Conservation (phyloP, 352 stramenopile genomes). For the Phytophthora sojae region DNA sequence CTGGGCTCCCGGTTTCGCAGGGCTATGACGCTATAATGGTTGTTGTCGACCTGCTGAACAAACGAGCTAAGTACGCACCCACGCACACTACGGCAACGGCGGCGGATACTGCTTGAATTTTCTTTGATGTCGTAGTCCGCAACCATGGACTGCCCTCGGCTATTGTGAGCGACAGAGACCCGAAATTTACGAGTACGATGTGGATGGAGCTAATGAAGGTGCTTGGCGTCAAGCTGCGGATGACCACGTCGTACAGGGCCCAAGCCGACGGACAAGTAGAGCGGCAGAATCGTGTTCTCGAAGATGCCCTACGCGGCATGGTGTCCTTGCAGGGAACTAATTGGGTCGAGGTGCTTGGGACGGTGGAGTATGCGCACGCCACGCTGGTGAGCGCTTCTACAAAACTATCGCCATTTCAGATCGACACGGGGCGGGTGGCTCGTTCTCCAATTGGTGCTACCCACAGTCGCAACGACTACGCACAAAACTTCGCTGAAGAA, state of each 20-base stretch:
- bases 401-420: slow-evolving; percentile 19
- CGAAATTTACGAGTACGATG: slow-evolving; percentile 10
- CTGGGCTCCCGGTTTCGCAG: not conserved
- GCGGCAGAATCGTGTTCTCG: slow-evolving; percentile 1
- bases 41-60: slow-evolving; percentile 1
- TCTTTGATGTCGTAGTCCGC: slow-evolving; percentile 7
- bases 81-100: slow-evolving; percentile 2
- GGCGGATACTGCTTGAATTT: not conserved
- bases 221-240: slow-evolving; percentile 7
- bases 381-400: slow-evolving; percentile 14
- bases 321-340: slow-evolving; percentile 10
- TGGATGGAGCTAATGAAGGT: slow-evolving; percentile 14
- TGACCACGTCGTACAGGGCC: not conserved
- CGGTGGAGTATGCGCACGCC: slow-evolving; percentile 6
- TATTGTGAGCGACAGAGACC: slow-evolving; percentile 15
- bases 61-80: slow-evolving; percentile 6
- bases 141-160: slow-evolving; percentile 3
- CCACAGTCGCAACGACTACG: slow-evolving; percentile 9
- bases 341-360: slow-evolving; percentile 10
- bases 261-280: slow-evolving; percentile 13
- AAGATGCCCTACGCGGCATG: slow-evolving; percentile 13
- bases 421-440: slow-evolving; percentile 14
- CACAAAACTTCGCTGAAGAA: not conserved
- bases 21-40: slow-evolving; percentile 13
- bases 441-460: not conserved